These are phyloP conservation scores for Sugiyamaella floridensis DNA, from an alignment of 805 yeast genomes.

Conservation along the genomic window DNA sequence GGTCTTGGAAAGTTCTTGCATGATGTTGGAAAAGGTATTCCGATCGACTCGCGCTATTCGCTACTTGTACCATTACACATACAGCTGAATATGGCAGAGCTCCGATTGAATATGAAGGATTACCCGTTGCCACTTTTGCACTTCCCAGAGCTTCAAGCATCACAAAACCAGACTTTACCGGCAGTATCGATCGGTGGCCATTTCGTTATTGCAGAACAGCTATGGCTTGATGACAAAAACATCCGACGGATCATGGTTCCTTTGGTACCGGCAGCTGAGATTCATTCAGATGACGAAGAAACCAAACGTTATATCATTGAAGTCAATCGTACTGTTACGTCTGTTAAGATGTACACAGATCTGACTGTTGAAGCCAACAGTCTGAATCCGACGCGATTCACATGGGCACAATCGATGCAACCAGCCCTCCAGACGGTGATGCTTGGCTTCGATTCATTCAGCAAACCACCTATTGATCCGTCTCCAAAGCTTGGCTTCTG, in stretches of 20 bases:
- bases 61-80: slow-evolving; percentile 58
- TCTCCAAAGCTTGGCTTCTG: slow-evolving; percentile 82
- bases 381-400: slow-evolving; percentile 51
- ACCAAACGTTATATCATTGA: slow-evolving; percentile 46
- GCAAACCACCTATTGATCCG: slow-evolving; percentile 86
- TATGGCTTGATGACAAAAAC: slow-evolving; percentile 43
- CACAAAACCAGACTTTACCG: slow-evolving; percentile 26
- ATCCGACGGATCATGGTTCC: slow-evolving; percentile 59
- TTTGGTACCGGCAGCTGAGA: slow-evolving; percentile 38
- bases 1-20: slow-evolving; percentile 56
- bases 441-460: slow-evolving; percentile 70
- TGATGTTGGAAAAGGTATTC: slow-evolving; percentile 77
- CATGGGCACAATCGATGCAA: slow-evolving; percentile 81
- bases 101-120: slow-evolving; percentile 69
- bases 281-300: slow-evolving; percentile 25
- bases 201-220: slow-evolving; percentile 60
- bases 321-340: slow-evolving; percentile 69
- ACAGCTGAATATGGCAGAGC: slow-evolving; percentile 51
- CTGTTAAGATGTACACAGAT: slow-evolving; percentile 65
- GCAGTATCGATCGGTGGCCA: slow-evolving; percentile 49
- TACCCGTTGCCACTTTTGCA: slow-evolving; percentile 78
- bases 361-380: slow-evolving; percentile 51
- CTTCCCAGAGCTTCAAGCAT: slow-evolving; percentile 48
- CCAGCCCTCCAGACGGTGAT: slow-evolving; percentile 78
- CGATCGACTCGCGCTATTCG: slow-evolving; percentile 60